Percentiles rank a stretch among this genome's conserved stretches.
Conservation (phyloP, 2,329 filamentous ascomycete species). For the Alternaria sp. region DNA sequence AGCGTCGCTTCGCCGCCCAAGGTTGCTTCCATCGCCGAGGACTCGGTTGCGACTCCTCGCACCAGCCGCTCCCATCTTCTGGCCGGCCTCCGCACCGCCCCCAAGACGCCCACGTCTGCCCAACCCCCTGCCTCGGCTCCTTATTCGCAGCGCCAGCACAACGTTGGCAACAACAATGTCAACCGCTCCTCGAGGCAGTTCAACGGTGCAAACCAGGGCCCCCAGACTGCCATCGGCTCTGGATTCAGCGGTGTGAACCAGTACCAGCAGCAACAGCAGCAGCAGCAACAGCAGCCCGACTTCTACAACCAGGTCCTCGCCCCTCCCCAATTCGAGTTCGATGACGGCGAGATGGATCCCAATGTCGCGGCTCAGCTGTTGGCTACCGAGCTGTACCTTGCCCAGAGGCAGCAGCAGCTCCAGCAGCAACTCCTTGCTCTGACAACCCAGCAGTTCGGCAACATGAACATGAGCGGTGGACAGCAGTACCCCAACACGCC, state of each 20-base stretch:
- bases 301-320: constrained; percentile 87
- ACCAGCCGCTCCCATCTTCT: constrained; percentile 95
- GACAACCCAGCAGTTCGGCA: constrained; percentile 63
- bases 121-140: constrained; percentile 71
- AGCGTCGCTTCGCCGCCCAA: constrained; percentile 77
- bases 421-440: constrained; percentile 91
- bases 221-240: constrained; percentile 67
- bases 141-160: constrained; percentile 64
- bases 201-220: constrained; percentile 55
- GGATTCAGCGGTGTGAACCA: constrained; percentile 59
- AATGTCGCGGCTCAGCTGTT: constrained; percentile 87
- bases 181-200: constrained; percentile 57
- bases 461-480: constrained; percentile 69
- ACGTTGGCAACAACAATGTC: constrained; percentile 54
- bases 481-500: constrained; percentile 62
- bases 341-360: constrained; percentile 79
- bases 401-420: constrained; percentile 92
- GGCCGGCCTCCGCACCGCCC: constrained; percentile 90
- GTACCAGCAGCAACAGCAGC: constrained; percentile 50
- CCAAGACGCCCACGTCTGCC: constrained; percentile 77
- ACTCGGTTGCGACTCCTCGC: constrained; percentile 75
- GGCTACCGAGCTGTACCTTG: constrained; percentile 89
- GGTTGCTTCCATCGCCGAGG: constrained; percentile 71
- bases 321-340: constrained; percentile 79
- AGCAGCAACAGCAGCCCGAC: constrained; percentile 50